Percentiles rank a stretch among this genome's conserved stretches.
These are phyloP conservation scores for Cercophora sp. DNA, from an alignment of 495 filamentous ascomycete genomes.

Conservation along the genomic window DNA sequence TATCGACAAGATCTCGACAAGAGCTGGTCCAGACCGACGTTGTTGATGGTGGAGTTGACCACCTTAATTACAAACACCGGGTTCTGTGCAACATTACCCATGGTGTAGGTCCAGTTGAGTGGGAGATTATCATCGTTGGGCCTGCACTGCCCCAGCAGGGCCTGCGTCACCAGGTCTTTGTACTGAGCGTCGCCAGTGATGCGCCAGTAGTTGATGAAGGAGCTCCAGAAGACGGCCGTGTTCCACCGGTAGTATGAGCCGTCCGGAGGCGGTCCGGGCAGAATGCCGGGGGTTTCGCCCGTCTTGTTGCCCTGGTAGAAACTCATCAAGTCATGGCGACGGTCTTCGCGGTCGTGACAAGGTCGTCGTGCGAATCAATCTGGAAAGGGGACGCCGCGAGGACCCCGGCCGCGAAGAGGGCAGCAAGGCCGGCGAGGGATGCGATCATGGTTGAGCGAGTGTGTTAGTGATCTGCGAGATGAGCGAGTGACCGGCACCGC, in stretches of 20 bases:
- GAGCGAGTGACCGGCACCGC: neutral
- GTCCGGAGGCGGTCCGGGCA: slow-evolving; percentile 45
- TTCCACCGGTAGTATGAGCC: slow-evolving; percentile 52
- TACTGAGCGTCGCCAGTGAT: slow-evolving; percentile 62
- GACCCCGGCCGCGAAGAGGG: neutral
- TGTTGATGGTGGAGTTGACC: no score
- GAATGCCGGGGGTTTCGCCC: slow-evolving; percentile 59
- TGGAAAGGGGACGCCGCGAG: neutral
- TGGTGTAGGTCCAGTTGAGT: slow-evolving; percentile 60
- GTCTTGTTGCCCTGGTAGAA: slow-evolving; percentile 58
- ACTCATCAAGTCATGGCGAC: slow-evolving; percentile 50
- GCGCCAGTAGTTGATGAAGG: slow-evolving; percentile 66
- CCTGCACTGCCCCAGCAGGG: slow-evolving; percentile 58
- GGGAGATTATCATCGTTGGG: slow-evolving; percentile 56
- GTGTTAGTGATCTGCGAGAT: neutral
- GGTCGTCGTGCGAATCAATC: slow-evolving; percentile 1
- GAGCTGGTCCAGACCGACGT: no score
- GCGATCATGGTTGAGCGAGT: slow-evolving; percentile 4
- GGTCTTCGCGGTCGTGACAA: slow-evolving; percentile 1
- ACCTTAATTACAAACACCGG: no score
- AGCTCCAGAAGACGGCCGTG: slow-evolving; percentile 35
- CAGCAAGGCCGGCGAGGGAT: neutral
- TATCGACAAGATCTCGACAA: no score
- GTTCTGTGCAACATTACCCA: slow-evolving; percentile 76
- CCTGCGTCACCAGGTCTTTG: slow-evolving; percentile 51